phyloP scores from a whole-genome alignment of 306 rosid genomes.

The Vigna hirtella region DNA sequence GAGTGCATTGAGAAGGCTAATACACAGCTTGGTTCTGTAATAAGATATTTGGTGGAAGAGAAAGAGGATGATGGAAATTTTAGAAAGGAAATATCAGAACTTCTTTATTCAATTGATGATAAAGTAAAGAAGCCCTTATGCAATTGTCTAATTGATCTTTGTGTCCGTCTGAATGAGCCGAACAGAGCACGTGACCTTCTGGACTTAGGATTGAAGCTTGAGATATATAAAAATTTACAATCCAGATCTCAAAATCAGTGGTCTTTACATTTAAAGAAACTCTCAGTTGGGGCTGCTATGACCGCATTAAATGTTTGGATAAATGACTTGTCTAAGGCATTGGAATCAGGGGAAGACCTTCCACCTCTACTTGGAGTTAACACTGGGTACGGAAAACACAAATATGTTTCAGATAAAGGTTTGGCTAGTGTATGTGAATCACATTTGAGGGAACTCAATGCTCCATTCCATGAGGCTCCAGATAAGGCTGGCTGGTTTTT shows the following conservation, averaged over 20 bases:
- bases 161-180: conserved; percentile 67
- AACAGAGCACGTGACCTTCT: conserved; percentile 74
- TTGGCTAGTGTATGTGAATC: conserved; percentile 70
- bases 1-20: conserved; percentile 71
- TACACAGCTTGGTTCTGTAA: conserved; percentile 69
- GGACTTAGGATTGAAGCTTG: conserved; percentile 60
- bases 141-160: conserved; percentile 90
- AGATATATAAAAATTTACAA: conserved; percentile 73
- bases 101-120: conserved; percentile 56
- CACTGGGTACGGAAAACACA: conserved; percentile 87
- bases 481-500: conserved; percentile 90
- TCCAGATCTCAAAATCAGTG: conserved; percentile 73
- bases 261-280: conserved; percentile 85
- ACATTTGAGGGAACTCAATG: conserved; percentile 74
- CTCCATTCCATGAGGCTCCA: conserved; percentile 82
- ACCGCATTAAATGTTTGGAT: conserved; percentile 89
- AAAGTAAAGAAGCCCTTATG: conserved; percentile 79
- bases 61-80: conserved; percentile 53
- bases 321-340: conserved; percentile 66
- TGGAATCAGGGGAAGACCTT: conserved; percentile 75
- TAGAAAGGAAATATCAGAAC: conserved; percentile 65
- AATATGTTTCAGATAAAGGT: conserved; percentile 69
- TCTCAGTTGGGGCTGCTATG: conserved; percentile 87
- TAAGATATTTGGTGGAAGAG: conserved; percentile 67
- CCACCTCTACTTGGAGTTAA: conserved; percentile 88